A percentile compares a stretch with the other conserved stretches of the same genome.
These are phyloP conservation scores for Exophiala mesophila DNA, from an alignment of 2,329 filamentous ascomycete genomes.

Conservation along the genomic window DNA sequence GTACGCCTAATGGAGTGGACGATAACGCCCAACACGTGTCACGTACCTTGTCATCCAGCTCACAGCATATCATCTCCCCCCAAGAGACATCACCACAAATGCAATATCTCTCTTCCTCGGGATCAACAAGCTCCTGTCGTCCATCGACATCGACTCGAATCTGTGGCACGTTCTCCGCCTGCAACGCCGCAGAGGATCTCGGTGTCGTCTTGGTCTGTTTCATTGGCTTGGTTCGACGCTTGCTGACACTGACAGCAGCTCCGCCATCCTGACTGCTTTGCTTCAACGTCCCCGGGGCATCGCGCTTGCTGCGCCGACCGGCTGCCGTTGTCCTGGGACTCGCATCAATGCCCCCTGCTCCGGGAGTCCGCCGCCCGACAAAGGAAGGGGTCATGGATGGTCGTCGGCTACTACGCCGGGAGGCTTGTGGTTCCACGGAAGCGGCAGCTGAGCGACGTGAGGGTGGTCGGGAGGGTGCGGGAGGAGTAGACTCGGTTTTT, in stretches of 20 bases:
- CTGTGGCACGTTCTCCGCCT: constrained; percentile 30
- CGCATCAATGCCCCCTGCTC: constrained; percentile 31
- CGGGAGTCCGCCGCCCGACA: constrained; percentile 32
- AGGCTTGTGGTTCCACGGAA: constrained; percentile 19
- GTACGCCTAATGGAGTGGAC: constrained; percentile 1
- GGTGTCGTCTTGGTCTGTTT: constrained; percentile 36
- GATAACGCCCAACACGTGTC: background rate
- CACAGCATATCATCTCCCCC: constrained; percentile 62
- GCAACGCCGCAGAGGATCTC: constrained; percentile 28
- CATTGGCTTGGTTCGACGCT: constrained; percentile 51
- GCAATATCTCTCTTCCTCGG: constrained; percentile 60
- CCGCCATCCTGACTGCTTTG: constrained; percentile 52
- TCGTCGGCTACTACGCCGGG: constrained; percentile 15
- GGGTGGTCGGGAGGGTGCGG: constrained; percentile 25
- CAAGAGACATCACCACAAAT: constrained; percentile 60
- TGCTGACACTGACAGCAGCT: constrained; percentile 58
- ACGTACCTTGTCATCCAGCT: constrained; percentile 52
- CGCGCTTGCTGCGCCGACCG: constrained; percentile 51
- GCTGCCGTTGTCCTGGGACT: constrained; percentile 36
- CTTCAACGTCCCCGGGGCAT: constrained; percentile 56
- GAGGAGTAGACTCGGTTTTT: constrained; percentile 26
- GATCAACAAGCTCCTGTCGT: constrained; percentile 51
- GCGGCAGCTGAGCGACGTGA: constrained; percentile 25
- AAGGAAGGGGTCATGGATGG: constrained; percentile 22
- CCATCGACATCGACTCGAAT: constrained; percentile 45